Percentiles rank a stretch among this genome's conserved stretches.
Conservation (phyloP, 257 asterid species). For the Primulina eburnea region DNA sequence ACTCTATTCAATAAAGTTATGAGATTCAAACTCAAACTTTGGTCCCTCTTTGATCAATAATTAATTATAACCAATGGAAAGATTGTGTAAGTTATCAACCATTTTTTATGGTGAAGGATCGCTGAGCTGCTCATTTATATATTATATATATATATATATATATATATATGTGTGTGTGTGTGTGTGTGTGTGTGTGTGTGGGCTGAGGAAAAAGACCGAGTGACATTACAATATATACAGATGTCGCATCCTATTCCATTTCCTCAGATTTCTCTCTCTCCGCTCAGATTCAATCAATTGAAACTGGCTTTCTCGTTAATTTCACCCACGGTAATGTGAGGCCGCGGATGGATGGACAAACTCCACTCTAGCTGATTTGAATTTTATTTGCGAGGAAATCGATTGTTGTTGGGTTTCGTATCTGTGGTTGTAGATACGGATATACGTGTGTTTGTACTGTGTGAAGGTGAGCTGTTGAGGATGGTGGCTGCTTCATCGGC, state of each 20-base stretch:
- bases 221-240: not conserved
- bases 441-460: not conserved
- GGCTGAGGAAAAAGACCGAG: not conserved
- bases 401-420: not conserved
- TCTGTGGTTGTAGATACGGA: not conserved
- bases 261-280: slow-evolving; percentile 28
- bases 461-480: slow-evolving; percentile 13
- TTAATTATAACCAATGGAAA: no score
- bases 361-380: not conserved
- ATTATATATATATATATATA: no score
- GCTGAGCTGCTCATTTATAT: no score
- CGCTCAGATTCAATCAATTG: slow-evolving; percentile 37
- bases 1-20: no score
- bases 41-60: no score
- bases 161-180: no score
- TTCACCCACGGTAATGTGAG: slow-evolving; percentile 27
- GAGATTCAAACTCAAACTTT: no score
- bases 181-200: not conserved
- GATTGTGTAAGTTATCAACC: no score
- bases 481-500: slow-evolving; percentile 55
- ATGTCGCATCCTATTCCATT: not conserved
- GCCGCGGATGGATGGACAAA: not conserved
- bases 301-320: slow-evolving; percentile 33
- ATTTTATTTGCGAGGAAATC: not conserved
- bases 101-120: no score